Evolutionary conservation across 805 yeast species (phyloP).

Genomic region (Ogataea pini): DNA sequence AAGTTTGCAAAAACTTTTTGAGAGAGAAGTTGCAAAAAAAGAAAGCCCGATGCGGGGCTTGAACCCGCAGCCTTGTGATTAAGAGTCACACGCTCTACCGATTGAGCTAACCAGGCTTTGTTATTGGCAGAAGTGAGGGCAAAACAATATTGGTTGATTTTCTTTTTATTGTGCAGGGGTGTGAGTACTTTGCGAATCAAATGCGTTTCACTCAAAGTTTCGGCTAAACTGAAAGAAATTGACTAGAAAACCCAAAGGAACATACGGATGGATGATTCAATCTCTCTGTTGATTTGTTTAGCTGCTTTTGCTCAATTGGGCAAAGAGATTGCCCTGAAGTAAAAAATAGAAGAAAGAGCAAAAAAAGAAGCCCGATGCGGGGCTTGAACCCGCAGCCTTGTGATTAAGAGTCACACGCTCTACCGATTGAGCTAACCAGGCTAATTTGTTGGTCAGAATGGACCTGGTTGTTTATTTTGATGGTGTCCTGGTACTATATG

Average conservation of each 20-base stretch:
- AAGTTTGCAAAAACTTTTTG: not conserved
- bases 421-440: constrained; percentile 15
- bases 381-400: constrained; percentile 3
- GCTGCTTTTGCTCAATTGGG: no score
- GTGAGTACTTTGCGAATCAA: no score
- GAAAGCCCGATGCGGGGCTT: constrained; percentile 16
- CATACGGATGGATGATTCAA: no score
- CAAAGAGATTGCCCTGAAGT: not conserved
- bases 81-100: constrained; percentile 18
- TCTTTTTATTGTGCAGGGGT: not conserved
- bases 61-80: constrained; percentile 17
- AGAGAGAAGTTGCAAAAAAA: not conserved
- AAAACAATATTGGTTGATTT: not conserved
- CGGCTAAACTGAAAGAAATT: no score
- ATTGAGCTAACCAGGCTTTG: constrained; percentile 16
- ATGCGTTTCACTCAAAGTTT: no score
- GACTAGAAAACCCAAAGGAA: no score
- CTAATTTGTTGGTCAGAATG: not conserved
- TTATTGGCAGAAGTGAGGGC: not conserved
- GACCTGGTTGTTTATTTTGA: not conserved
- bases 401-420: constrained; percentile 14
- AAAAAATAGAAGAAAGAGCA: not conserved
- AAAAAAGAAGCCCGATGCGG: not conserved
- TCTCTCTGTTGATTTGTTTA: no score
- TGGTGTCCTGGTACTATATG: no score